These are phyloP conservation scores for Fusarium pseudonygamai DNA, from an alignment of 2,329 filamentous ascomycete species.

Conservation along the genomic window DNA sequence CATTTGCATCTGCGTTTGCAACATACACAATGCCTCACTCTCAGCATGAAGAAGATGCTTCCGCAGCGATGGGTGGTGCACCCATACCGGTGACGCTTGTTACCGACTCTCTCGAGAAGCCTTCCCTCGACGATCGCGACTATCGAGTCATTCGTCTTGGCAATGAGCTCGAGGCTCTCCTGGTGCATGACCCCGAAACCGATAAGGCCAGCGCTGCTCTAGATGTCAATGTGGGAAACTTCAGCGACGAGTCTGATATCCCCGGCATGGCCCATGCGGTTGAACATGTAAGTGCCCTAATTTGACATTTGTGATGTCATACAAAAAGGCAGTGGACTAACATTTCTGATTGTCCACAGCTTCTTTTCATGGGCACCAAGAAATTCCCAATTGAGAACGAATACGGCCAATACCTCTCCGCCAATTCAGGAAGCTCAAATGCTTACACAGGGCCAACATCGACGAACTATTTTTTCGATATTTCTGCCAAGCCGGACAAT, in stretches of 20 bases:
- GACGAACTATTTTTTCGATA: constrained; percentile 98
- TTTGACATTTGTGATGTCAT: background rate
- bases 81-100: constrained; percentile 52
- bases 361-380: constrained; percentile 98
- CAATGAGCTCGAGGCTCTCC: constrained; percentile 88
- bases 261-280: constrained; percentile 96
- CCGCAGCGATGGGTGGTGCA: constrained; percentile 40
- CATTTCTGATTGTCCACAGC: constrained; percentile 48
- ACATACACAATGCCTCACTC: constrained; percentile 46
- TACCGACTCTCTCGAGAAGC: constrained; percentile 81
- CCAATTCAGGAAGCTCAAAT: constrained; percentile 91
- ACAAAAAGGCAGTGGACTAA: constrained; percentile 19
- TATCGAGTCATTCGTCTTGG: constrained; percentile 87
- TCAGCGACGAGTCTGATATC: constrained; percentile 90
- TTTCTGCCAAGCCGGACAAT: constrained; percentile 80
- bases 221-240: constrained; percentile 95
- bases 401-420: constrained; percentile 91
- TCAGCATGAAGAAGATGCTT: constrained; percentile 37
- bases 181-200: constrained; percentile 93
- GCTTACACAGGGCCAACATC: constrained; percentile 93
- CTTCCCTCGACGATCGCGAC: constrained; percentile 82
- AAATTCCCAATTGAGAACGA: constrained; percentile 97
- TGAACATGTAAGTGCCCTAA: constrained; percentile 72
- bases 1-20: constrained; percentile 1
- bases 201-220: constrained; percentile 97